phyloP scores from a whole-genome alignment of 2,329 filamentous ascomycete species.

The Talaromyces sp. region DNA sequence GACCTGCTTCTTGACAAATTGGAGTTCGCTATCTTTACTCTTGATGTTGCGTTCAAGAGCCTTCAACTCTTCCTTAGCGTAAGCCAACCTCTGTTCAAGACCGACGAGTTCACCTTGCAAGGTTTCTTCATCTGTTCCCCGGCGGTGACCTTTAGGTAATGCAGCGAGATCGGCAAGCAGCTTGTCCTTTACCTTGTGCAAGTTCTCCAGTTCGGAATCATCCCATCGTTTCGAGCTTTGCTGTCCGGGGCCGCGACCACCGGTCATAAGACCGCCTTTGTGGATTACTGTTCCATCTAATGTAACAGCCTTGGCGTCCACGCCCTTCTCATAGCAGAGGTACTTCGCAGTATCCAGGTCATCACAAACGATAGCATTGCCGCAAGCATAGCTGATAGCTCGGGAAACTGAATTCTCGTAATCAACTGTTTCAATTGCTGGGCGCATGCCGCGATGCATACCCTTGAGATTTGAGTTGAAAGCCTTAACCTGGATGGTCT shows the following conservation, averaged over 20 bases:
- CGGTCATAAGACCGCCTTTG: slow-evolving; percentile 94
- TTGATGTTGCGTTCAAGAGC: slow-evolving; percentile 77
- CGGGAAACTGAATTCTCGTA: slow-evolving; percentile 85
- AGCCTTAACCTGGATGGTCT: slow-evolving; percentile 93
- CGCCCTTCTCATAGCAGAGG: slow-evolving; percentile 76
- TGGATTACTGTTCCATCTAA: slow-evolving; percentile 95
- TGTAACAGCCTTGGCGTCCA: slow-evolving; percentile 91
- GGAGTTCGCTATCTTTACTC: slow-evolving; percentile 78
- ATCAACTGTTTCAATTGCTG: slow-evolving; percentile 94
- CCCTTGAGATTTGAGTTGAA: slow-evolving; percentile 89
- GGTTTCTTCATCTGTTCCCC: slow-evolving; percentile 72
- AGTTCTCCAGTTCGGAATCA: slow-evolving; percentile 79
- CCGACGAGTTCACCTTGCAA: slow-evolving; percentile 75
- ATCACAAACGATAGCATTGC: slow-evolving; percentile 92
- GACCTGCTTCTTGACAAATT: slow-evolving; percentile 69
- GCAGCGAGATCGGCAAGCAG: slow-evolving; percentile 72
- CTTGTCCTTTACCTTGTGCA: slow-evolving; percentile 72
- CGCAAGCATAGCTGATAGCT: slow-evolving; percentile 91
- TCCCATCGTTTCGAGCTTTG: slow-evolving; percentile 79
- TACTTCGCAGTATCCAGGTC: slow-evolving; percentile 80
- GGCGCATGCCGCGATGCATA: slow-evolving; percentile 72
- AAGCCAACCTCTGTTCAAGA: slow-evolving; percentile 70
- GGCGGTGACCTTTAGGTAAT: slow-evolving; percentile 73
- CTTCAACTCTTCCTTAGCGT: slow-evolving; percentile 69
- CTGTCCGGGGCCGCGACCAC: slow-evolving; percentile 76